Percentiles rank a stretch among this genome's conserved stretches.
These are phyloP conservation scores for Annulohypoxylon maeteangense DNA, from an alignment of 495 filamentous ascomycete genomes.

Conservation along the genomic window DNA sequence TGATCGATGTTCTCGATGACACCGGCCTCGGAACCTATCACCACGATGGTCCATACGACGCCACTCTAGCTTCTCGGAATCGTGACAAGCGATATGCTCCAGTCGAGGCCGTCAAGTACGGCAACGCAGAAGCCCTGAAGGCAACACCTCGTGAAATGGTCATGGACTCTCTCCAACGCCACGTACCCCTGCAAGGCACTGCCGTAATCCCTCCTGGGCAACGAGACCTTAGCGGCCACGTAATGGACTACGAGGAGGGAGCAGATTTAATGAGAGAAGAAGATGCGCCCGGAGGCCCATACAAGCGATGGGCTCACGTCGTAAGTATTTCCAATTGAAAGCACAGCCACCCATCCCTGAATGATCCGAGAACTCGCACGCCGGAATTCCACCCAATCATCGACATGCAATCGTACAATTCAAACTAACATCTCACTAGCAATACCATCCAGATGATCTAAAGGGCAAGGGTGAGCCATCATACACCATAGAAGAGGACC, in stretches of 20 bases:
- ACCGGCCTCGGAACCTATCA: slow-evolving; percentile 73
- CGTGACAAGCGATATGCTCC: slow-evolving; percentile 70
- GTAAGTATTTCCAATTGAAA: slow-evolving; percentile 61
- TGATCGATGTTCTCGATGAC: slow-evolving; percentile 82
- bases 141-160: slow-evolving; percentile 88
- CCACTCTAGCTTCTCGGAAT: slow-evolving; percentile 78
- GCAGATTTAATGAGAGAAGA: slow-evolving; percentile 81
- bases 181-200: slow-evolving; percentile 86
- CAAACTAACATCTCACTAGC: slow-evolving; percentile 54
- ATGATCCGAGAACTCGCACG: not conserved
- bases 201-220: slow-evolving; percentile 79
- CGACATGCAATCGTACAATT: not conserved
- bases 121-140: slow-evolving; percentile 79
- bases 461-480: slow-evolving; percentile 85
- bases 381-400: not conserved
- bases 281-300: slow-evolving; percentile 67
- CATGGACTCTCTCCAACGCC: slow-evolving; percentile 74
- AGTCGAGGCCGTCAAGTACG: slow-evolving; percentile 76
- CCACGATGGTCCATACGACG: slow-evolving; percentile 93
- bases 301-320: slow-evolving; percentile 72
- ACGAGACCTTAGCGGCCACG: slow-evolving; percentile 70
- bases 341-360: not conserved
- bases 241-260: slow-evolving; percentile 86
- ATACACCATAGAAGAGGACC: slow-evolving; percentile 72
- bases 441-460: slow-evolving; percentile 74